Conservation (phyloP, 2,329 filamentous ascomycete species). For the Epichloe baconii region DNA sequence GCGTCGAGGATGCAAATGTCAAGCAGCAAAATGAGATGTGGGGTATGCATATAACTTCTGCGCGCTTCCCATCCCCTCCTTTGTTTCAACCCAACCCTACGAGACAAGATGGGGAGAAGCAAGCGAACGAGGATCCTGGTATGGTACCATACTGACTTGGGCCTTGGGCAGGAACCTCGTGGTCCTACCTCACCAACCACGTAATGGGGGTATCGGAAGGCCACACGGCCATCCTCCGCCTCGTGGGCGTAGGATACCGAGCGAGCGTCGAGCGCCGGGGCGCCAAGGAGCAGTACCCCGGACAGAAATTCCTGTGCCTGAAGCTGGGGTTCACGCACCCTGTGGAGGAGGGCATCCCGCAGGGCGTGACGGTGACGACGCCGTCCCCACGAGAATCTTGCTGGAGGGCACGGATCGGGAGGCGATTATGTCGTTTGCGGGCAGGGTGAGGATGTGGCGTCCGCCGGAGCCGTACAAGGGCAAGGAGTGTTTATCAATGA, state of each 20-base stretch:
- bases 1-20: conserved; percentile 52
- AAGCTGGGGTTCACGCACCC: conserved; percentile 97
- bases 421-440: conserved; percentile 81
- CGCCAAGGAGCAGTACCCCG: conserved; percentile 60
- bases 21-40: conserved; percentile 88
- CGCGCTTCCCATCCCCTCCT: neutral
- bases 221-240: conserved; percentile 80
- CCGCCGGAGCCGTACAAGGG: conserved; percentile 96
- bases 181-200: conserved; percentile 80
- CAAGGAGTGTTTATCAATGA: conserved; percentile 96
- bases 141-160: neutral
- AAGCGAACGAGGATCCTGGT: neutral
- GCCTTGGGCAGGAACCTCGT: conserved; percentile 57
- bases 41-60: conserved; percentile 43
- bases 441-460: conserved; percentile 77
- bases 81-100: neutral
- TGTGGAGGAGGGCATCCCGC: conserved; percentile 75
- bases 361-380: conserved; percentile 72
- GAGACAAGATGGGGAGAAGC: neutral
- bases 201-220: conserved; percentile 93
- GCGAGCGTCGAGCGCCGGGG: conserved; percentile 71
- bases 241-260: conserved; percentile 92
- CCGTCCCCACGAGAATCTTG: conserved; percentile 82
- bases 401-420: conserved; percentile 81
- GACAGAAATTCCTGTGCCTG: conserved; percentile 78